Evolutionary conservation across 257 asterid genomes (phyloP), one percentile per base, ranked within the genome.

Genomic region (Gentiana straminea): DNA sequence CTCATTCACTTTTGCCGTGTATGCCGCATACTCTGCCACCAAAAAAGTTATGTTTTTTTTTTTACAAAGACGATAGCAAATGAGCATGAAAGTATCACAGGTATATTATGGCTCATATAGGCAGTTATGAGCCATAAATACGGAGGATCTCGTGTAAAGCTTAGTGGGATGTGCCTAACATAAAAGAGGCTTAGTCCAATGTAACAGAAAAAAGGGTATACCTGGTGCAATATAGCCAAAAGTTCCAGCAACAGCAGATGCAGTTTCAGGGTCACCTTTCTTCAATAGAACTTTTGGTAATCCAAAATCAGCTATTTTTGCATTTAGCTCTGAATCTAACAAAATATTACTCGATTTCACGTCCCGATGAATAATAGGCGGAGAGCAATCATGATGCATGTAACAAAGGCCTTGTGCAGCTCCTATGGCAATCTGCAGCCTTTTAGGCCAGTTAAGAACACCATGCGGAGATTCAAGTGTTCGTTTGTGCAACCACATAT

Each of bases 11-110:
- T 62, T 74, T 0, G 68, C 35, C 8, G 79, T 69, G 60, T 84
- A 79, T 73, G 77, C n/a, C 33, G 89, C 94, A 48, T 81, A 86
- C 65, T 86, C 94, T 83, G 88, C 59, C 48, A 53, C 13, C 59
- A 24, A 24, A 24, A 24, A 24, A 24, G 24, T 24, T 24, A 24
- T 24, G 24, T 24, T 24, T 24, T 24, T 24, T 24, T 24, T 24
- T 24, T 24, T 24, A 24, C 24, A 24, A 24, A 24, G 24, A 24
- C 24, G 24, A 24, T 24, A 24, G 24, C 24, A 24, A 24, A 24
- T 1, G 24, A 24, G 24, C 24, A 45, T 6, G 13, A 58, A 7
- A 13, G 34, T 48, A 51, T 62, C 34, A 24, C 24, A 24, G 1
- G 24, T 24, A 24, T 24, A 24, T 24, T 24, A 24, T 24, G 24